A percentile compares a stretch with the other conserved stretches of the same genome.
phyloP scores from a whole-genome alignment of 495 filamentous ascomycete genomes.

The Podospora pseudoanserina region DNA sequence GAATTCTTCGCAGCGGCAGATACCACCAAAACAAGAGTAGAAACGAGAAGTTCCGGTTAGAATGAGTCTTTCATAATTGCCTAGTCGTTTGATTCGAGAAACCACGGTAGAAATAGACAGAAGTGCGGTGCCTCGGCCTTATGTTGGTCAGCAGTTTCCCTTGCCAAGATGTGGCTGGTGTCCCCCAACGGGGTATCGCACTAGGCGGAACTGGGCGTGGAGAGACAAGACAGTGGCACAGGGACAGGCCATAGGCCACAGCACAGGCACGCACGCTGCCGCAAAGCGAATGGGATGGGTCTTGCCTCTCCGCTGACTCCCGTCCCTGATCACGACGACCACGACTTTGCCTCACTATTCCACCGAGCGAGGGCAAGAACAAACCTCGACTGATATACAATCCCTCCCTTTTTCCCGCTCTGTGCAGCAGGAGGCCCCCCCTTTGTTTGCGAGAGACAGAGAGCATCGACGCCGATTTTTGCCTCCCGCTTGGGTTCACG shows the following conservation, averaged over 20 bases:
- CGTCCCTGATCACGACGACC: conserved; percentile 7
- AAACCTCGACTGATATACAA: neutral
- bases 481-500: neutral
- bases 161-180: neutral
- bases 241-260: neutral
- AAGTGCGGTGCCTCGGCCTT: neutral
- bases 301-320: conserved; percentile 13
- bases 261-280: conserved; percentile 1
- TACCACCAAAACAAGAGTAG: neutral
- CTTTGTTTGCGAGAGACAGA: neutral
- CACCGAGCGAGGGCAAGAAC: neutral
- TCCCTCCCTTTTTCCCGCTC: neutral
- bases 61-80: too few relatives aligned
- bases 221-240: conserved; percentile 7
- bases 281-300: conserved; percentile 1
- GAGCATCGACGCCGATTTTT: neutral
- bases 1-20: neutral
- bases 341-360: neutral
- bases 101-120: neutral
- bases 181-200: neutral
- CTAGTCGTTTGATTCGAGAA: too few relatives aligned
- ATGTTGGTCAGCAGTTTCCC: neutral
- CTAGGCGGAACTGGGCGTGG: conserved; percentile 7
- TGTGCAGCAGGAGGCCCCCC: neutral
- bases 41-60: neutral